Base-by-base conservation (phyloP, 2,329 filamentous ascomycete species). In the Alternaria sp. region DNA sequence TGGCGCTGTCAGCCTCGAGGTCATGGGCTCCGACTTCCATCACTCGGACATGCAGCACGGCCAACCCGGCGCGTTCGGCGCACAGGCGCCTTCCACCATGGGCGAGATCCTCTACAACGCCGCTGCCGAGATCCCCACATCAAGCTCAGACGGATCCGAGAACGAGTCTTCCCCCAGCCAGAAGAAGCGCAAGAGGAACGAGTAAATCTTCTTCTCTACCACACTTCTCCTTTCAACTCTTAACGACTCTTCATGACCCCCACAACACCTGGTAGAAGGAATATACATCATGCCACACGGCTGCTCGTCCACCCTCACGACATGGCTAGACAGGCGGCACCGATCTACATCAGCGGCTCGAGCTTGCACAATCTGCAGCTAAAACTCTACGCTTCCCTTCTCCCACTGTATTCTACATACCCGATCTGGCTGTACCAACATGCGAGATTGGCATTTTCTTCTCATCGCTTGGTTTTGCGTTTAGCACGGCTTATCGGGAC, bases 1-100 rank as follows among this genome's bases (percentile, higher is more conserved):
- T 62, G 93, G 93, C 66, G 92, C 93, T 65, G 92, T 97, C 69
- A 90, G 96, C 75, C 95, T 98, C 91, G 92, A 93, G 75, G 87
- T 97, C 53, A 86, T 96, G 53, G 87, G 91, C 59, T 86, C 87
- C 46, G 90, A 93, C 64, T 72, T 83, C 23, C 77, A 80, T 15
- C 77, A 66, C 58, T 60, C 60, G 26, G 90, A 92, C 59, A 73
- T 83, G 44, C 74, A 80, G 9, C 78, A 69, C 13, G 66, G 68
- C 12, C 60, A 62, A 15, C 23, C 55, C 17, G 72, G 75, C 30
- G 60, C 65, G n/a, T 80, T 73, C 60, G 73, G 77, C 57, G 74
- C 73, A 61, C 73, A 77, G 46, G 78, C 81, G 43, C 74, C 80
- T n/a, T 71, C 73, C 13, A 70, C 73, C 61, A 78, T 81, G 65